phyloP scores from a whole-genome alignment of 2,329 filamentous ascomycete genomes.

The Colletotrichum australisinense region DNA sequence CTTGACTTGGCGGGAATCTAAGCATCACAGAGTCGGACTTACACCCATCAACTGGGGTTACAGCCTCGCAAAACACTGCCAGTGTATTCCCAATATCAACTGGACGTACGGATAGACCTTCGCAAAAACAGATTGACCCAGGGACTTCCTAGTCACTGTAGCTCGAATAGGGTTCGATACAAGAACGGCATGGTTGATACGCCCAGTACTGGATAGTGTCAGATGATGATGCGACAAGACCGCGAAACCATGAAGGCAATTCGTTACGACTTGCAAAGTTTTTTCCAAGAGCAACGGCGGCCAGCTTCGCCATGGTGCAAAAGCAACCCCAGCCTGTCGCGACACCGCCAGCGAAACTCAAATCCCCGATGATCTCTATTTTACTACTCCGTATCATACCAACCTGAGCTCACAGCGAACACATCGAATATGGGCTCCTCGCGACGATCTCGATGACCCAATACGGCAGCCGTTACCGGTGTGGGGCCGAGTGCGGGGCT shows the following conservation, averaged over 20 bases:
- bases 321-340: background rate
- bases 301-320: background rate
- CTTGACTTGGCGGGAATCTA: background rate
- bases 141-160: background rate
- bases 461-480: slow-evolving; percentile 4
- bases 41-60: background rate
- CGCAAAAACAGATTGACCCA: background rate
- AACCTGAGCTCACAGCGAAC: too few relatives aligned
- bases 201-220: slow-evolving; percentile 3
- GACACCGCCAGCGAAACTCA: background rate
- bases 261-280: slow-evolving; percentile 25
- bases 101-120: background rate
- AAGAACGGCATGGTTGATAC: slow-evolving; percentile 17
- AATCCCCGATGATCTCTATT: slow-evolving; percentile 6
- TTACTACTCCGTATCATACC: background rate
- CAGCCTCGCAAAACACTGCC: background rate
- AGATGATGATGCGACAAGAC: slow-evolving; percentile 14
- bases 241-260: slow-evolving; percentile 4
- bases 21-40: background rate
- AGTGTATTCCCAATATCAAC: background rate
- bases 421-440: background rate
- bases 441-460: slow-evolving; percentile 15
- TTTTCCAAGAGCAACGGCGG: background rate
- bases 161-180: background rate
- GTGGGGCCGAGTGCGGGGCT: slow-evolving; percentile 15